phyloP scores from a whole-genome alignment of 805 yeast genomes.

The Candida incommunis region DNA sequence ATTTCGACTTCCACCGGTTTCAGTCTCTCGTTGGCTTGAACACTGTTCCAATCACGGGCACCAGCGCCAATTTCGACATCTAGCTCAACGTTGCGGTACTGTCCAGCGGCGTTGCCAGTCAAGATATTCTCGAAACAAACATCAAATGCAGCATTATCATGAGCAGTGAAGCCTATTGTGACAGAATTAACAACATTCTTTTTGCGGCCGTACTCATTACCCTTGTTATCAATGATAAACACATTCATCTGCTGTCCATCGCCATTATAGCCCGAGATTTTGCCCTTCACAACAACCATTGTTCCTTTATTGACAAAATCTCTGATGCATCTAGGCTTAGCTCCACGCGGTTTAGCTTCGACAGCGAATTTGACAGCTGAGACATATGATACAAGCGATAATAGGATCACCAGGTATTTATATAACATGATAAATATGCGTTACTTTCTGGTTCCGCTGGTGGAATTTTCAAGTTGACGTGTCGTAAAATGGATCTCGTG shows the following conservation, averaged over 20 bases:
- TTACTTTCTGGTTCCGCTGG: no score
- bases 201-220: conserved; percentile 72
- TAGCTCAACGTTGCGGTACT: conserved; percentile 64
- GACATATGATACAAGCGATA: conserved; percentile 6
- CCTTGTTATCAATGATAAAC: conserved; percentile 51
- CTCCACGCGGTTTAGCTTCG: conserved; percentile 17
- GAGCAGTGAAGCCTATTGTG: conserved; percentile 74
- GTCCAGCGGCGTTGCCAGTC: conserved; percentile 24
- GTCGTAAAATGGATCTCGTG: no score
- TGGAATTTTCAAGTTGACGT: no score
- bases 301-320: conserved; percentile 80
- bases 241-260: conserved; percentile 79
- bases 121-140: conserved; percentile 70
- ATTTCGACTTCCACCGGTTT: conserved; percentile 86
- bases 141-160: conserved; percentile 73
- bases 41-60: conserved; percentile 95
- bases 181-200: conserved; percentile 60
- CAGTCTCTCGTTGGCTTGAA: conserved; percentile 84
- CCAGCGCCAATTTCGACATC: conserved; percentile 93
- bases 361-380: conserved; percentile 20
- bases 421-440: no score
- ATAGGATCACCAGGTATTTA: conserved; percentile 3
- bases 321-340: conserved; percentile 66
- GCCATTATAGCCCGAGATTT: conserved; percentile 58
- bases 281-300: conserved; percentile 72